These are phyloP conservation scores for Termitomyces bulborhizus DNA, from an alignment of 768 basidiomycete species.

Conservation along the genomic window DNA sequence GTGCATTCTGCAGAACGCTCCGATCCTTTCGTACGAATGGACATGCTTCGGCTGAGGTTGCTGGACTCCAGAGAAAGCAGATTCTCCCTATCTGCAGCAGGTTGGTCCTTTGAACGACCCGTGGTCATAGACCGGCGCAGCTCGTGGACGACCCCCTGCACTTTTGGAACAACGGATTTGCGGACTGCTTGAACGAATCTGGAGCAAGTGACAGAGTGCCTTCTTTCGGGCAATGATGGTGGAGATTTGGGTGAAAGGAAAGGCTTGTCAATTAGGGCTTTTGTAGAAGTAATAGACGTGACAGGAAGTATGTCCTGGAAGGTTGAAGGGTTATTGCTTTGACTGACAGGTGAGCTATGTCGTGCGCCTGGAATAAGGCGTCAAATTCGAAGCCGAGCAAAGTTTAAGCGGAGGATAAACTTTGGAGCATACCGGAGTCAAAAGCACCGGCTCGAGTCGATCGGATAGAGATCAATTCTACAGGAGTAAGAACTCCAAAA, in stretches of 20 bases:
- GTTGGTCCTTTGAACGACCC: constrained; percentile 21
- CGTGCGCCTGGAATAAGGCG: constrained; percentile 2
- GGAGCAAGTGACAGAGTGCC: constrained; percentile 2
- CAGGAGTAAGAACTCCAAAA: constrained; percentile 38
- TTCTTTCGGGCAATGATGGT: constrained; percentile 4
- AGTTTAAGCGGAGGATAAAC: neutral
- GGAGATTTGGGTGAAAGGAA: neutral
- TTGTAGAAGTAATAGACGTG: constrained; percentile 35
- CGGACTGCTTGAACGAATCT: constrained; percentile 25
- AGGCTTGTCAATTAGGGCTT: constrained; percentile 16
- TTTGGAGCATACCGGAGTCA: constrained; percentile 17
- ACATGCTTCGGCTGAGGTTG: constrained; percentile 2
- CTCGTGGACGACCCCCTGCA: constrained; percentile 30
- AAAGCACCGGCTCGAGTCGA: constrained; percentile 19
- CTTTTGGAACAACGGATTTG: constrained; percentile 29
- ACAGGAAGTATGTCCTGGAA: constrained; percentile 45
- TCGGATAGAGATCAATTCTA: constrained; percentile 17
- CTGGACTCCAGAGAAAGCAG: constrained; percentile 4
- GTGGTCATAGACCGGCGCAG: constrained; percentile 34
- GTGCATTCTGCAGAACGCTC: constrained; percentile 2
- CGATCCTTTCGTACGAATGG: neutral
- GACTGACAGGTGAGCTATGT: constrained; percentile 1
- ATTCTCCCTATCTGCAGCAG: constrained; percentile 7
- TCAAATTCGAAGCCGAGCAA: neutral
- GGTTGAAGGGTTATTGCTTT: constrained; percentile 20